These are phyloP conservation scores for Verticillium tricorpus DNA, from an alignment of 2,329 filamentous ascomycete genomes.

Conservation along the genomic window DNA sequence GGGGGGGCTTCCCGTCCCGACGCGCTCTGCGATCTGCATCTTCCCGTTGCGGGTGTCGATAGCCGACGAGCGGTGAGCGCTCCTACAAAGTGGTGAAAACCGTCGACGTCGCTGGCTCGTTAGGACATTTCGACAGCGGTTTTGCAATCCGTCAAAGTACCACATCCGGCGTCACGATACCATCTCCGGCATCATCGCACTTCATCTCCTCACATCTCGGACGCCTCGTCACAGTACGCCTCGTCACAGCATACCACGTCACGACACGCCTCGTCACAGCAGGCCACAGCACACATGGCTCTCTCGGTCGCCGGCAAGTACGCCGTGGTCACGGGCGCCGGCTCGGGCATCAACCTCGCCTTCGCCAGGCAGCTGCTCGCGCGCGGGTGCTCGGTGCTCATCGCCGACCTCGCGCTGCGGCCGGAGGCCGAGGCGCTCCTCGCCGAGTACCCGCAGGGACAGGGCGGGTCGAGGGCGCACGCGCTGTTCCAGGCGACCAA, in stretches of 20 bases:
- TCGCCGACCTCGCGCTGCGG: slow-evolving; percentile 29
- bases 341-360: slow-evolving; percentile 29
- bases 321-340: slow-evolving; percentile 15
- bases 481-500: slow-evolving; percentile 30
- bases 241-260: neutral
- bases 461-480: slow-evolving; percentile 4
- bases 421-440: slow-evolving; percentile 28
- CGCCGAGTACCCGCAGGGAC: slow-evolving; percentile 18
- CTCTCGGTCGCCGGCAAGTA: slow-evolving; percentile 20
- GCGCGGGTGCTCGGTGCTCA: slow-evolving; percentile 30
- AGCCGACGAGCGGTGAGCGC: neutral
- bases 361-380: slow-evolving; percentile 27
- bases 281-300: slow-evolving; percentile 6
- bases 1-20: neutral
- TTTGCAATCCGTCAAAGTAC: no score
- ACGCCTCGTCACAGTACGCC: no score
- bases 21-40: neutral
- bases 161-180: no score
- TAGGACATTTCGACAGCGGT: no score
- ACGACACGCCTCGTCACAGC: neutral
- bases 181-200: no score
- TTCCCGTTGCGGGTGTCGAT: neutral
- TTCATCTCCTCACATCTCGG: no score
- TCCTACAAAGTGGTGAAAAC: neutral
- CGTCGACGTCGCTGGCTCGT: neutral